Evolutionary conservation across 2,329 filamentous ascomycete genomes (phyloP).

Genomic region (Mollisia scopiformis): DNA sequence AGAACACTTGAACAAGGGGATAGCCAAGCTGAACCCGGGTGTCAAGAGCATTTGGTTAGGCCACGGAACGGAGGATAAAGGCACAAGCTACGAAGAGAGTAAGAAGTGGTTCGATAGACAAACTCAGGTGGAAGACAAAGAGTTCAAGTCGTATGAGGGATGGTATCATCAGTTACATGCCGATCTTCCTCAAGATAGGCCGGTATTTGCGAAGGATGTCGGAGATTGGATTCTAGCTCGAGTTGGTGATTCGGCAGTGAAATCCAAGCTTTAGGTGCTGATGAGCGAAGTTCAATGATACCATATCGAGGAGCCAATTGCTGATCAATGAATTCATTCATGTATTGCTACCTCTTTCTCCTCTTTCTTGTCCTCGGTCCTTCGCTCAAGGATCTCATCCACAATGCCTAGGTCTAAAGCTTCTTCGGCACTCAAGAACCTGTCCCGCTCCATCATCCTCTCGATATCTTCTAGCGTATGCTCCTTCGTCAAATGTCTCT

Average conservation of each 20-base stretch:
- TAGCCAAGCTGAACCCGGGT: constrained; percentile 51
- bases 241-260: constrained; percentile 10
- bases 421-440: constrained; percentile 88
- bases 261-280: constrained; percentile 20
- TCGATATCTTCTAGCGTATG: constrained; percentile 83
- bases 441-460: constrained; percentile 95
- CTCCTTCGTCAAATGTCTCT: constrained; percentile 81
- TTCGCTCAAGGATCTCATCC: constrained; percentile 80
- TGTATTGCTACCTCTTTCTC: constrained; percentile 7
- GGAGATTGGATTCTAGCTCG: constrained; percentile 66
- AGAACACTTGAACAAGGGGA: constrained; percentile 58
- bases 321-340: not conserved
- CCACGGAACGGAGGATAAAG: constrained; percentile 76
- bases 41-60: constrained; percentile 70
- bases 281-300: not conserved
- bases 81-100: constrained; percentile 67
- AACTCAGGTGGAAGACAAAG: constrained; percentile 64
- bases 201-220: constrained; percentile 56
- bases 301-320: not conserved
- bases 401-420: constrained; percentile 89
- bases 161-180: constrained; percentile 77
- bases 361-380: constrained; percentile 40
- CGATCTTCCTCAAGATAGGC: constrained; percentile 46
- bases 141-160: constrained; percentile 74
- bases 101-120: constrained; percentile 63